These are phyloP conservation scores for Polyplosphaeria fusca DNA, from an alignment of 495 filamentous ascomycete species.

Conservation along the genomic window DNA sequence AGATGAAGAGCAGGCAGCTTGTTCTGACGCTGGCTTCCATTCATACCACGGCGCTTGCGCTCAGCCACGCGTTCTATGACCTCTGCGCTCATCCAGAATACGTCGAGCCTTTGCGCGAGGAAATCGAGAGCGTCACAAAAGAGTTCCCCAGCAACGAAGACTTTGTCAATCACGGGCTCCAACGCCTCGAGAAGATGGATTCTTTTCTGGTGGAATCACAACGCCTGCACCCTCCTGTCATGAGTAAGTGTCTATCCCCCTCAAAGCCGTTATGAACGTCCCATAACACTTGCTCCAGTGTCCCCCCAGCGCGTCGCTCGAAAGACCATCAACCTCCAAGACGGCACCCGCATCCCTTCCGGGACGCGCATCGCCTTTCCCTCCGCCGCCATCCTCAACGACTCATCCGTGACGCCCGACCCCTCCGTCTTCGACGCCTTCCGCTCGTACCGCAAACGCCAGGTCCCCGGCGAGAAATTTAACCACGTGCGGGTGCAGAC, in stretches of 20 bases:
- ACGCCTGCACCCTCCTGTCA: slow-evolving; percentile 42
- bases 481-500: slow-evolving; percentile 24
- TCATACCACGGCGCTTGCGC: slow-evolving; percentile 24
- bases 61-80: slow-evolving; percentile 41
- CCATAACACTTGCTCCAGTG: slow-evolving; percentile 14
- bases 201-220: slow-evolving; percentile 55
- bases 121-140: slow-evolving; percentile 46
- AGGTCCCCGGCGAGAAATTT: slow-evolving; percentile 10
- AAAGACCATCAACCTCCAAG: slow-evolving; percentile 27
- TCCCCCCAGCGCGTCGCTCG: slow-evolving; percentile 27
- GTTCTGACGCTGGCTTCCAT: slow-evolving; percentile 25
- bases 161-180: slow-evolving; percentile 44
- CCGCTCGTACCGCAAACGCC: slow-evolving; percentile 26
- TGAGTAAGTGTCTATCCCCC: slow-evolving; percentile 39
- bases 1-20: slow-evolving; percentile 11
- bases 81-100: slow-evolving; percentile 49
- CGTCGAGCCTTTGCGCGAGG: slow-evolving; percentile 50
- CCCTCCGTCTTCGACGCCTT: slow-evolving; percentile 13
- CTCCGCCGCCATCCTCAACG: slow-evolving; percentile 24
- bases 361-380: slow-evolving; percentile 30
- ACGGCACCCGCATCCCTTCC: slow-evolving; percentile 33
- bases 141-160: slow-evolving; percentile 28
- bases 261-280: background rate
- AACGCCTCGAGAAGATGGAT: slow-evolving; percentile 51
- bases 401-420: slow-evolving; percentile 6